Percentiles rank a stretch among this genome's conserved stretches.
phyloP scores from a whole-genome alignment of 192 early-diverging fungal species.

The Coemansia sp. region DNA sequence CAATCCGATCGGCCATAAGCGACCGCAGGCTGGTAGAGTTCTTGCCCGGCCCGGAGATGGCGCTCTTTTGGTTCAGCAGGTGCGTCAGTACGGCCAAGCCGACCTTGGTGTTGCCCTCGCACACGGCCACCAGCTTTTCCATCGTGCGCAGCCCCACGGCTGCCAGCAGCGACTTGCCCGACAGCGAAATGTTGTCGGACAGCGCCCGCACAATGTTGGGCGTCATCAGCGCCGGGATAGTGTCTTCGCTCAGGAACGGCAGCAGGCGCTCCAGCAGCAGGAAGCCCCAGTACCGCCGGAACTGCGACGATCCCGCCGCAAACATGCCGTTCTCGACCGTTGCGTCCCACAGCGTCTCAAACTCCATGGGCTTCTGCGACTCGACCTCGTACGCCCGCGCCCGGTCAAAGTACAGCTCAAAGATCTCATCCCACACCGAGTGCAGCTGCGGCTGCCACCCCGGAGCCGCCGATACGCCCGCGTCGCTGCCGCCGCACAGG shows the following conservation, averaged over 20 bases:
- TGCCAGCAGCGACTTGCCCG: conserved; percentile 65
- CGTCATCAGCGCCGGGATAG: conserved; percentile 50
- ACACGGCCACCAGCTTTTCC: conserved; percentile 47
- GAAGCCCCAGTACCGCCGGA: conserved; percentile 87
- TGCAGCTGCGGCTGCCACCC: conserved; percentile 78
- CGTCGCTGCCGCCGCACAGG: conserved; percentile 42
- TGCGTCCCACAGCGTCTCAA: conserved; percentile 74
- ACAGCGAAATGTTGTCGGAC: conserved; percentile 76
- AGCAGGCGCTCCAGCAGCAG: conserved; percentile 63
- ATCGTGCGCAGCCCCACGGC: conserved; percentile 58
- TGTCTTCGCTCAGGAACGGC: conserved; percentile 32
- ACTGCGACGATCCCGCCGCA: conserved; percentile 62
- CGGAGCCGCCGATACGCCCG: conserved; percentile 25
- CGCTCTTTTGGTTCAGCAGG: conserved; percentile 67
- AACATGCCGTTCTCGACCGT: conserved; percentile 77
- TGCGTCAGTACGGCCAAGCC: conserved; percentile 75
- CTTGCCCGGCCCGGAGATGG: conserved; percentile 53
- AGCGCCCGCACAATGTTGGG: conserved; percentile 79
- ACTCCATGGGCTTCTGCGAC: conserved; percentile 41
- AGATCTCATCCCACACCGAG: conserved; percentile 69
- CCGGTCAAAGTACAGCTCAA: conserved; percentile 54
- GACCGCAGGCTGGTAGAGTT: conserved; percentile 57
- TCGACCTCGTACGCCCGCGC: conserved; percentile 19
- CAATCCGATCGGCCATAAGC: conserved; percentile 73
- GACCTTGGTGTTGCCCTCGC: conserved; percentile 60